These are phyloP conservation scores for Cladosporium sp. DNA, from an alignment of 2,329 filamentous ascomycete species.

Conservation along the genomic window DNA sequence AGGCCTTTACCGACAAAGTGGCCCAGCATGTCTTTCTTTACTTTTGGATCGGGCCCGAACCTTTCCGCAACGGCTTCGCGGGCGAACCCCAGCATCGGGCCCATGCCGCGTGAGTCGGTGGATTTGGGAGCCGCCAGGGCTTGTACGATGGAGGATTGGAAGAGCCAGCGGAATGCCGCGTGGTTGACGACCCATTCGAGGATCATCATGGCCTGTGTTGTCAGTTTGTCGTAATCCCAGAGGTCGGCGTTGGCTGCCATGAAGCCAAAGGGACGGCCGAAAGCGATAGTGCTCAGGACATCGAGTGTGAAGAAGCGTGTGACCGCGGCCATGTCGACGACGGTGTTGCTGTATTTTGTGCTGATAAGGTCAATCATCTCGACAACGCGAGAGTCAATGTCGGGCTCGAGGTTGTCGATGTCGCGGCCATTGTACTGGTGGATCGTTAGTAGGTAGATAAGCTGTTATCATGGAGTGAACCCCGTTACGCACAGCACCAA, in stretches of 20 bases:
- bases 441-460: not conserved
- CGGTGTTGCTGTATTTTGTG: constrained; percentile 43
- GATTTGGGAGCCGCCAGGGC: constrained; percentile 22
- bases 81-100: constrained; percentile 24
- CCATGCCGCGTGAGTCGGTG: constrained; percentile 26
- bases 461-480: not conserved
- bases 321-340: constrained; percentile 47
- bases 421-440: constrained; percentile 53
- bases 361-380: constrained; percentile 48
- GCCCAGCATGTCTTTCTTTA: constrained; percentile 48
- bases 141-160: constrained; percentile 21
- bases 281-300: constrained; percentile 51
- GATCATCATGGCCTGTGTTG: constrained; percentile 16
- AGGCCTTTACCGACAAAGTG: constrained; percentile 45
- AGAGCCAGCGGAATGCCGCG: constrained; percentile 19
- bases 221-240: constrained; percentile 24
- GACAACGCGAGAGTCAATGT: constrained; percentile 46
- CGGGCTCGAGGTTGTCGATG: constrained; percentile 47
- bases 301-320: constrained; percentile 54
- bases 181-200: constrained; percentile 25
- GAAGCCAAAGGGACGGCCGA: constrained; percentile 51
- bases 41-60: constrained; percentile 22
- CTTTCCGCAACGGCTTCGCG: constrained; percentile 24
- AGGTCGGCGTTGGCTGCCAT: constrained; percentile 47
- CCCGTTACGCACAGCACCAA: constrained; percentile 42